A percentile compares a stretch with the other conserved stretches of the same genome.
phyloP scores from a whole-genome alignment of 1,284 basidiomycete species.

The Tilletia indica region DNA sequence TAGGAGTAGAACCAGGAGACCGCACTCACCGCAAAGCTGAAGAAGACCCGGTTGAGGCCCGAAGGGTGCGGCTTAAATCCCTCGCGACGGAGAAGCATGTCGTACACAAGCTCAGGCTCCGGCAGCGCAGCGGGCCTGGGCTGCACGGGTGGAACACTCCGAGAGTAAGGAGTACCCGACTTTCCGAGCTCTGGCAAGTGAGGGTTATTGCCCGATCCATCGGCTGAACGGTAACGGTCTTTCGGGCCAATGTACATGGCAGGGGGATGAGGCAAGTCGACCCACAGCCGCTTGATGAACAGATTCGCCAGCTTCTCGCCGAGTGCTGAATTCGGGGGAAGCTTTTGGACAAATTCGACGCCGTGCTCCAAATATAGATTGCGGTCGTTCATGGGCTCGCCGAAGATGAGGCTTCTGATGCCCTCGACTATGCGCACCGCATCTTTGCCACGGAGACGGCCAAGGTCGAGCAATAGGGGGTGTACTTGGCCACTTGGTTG shows the following conservation, averaged over 20 bases:
- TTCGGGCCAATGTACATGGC: constrained; percentile 64
- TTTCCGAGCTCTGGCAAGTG: constrained; percentile 70
- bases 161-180: constrained; percentile 70
- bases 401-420: constrained; percentile 20
- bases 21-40: constrained; percentile 34
- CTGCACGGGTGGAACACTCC: constrained; percentile 67
- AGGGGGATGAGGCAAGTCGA: constrained; percentile 72
- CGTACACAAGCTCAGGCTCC: constrained; percentile 28
- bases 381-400: constrained; percentile 37
- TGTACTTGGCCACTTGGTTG: constrained; percentile 18
- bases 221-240: constrained; percentile 43
- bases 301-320: constrained; percentile 20
- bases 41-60: constrained; percentile 42
- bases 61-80: constrained; percentile 32
- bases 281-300: constrained; percentile 35
- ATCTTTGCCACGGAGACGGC: constrained; percentile 23
- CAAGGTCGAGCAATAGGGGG: constrained; percentile 23
- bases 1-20: too few relatives aligned
- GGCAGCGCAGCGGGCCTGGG: constrained; percentile 23
- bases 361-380: constrained; percentile 42
- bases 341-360: constrained; percentile 32
- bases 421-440: constrained; percentile 21
- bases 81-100: constrained; percentile 20
- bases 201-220: constrained; percentile 67
- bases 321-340: constrained; percentile 32